Percentiles rank a stretch among this genome's conserved stretches.
Conservation (phyloP, 2,329 filamentous ascomycete genomes). For the Neoascochyta sp. region DNA sequence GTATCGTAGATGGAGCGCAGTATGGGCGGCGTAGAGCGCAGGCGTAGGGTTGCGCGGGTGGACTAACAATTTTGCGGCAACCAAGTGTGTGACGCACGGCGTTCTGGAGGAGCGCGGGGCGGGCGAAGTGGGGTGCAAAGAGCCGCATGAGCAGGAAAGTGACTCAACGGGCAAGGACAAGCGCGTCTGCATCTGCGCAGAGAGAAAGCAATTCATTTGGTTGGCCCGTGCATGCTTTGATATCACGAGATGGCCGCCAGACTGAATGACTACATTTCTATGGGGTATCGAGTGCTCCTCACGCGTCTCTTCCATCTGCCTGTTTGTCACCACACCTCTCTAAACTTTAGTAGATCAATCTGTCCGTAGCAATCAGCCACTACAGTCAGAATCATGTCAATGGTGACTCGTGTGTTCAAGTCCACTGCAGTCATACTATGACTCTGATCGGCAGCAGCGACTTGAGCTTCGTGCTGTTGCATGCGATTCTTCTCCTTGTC, state of each 20-base stretch:
- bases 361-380: conserved; percentile 88
- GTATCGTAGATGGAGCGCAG: conserved; percentile 13
- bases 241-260: too few relatives aligned
- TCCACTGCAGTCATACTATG: conserved; percentile 42
- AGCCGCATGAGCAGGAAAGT: conserved; percentile 28
- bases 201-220: conserved; percentile 7
- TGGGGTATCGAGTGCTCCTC: too few relatives aligned
- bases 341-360: conserved; percentile 73
- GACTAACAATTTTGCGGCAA: conserved; percentile 12
- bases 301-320: too few relatives aligned
- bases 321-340: conserved; percentile 52
- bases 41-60: conserved; percentile 6
- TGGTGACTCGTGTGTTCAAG: conserved; percentile 57
- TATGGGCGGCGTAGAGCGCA: conserved; percentile 14
- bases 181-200: too few relatives aligned
- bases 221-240: conserved; percentile 15
- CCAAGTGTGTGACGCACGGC: conserved; percentile 16
- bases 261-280: background rate
- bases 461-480: too few relatives aligned
- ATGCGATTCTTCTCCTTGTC: too few relatives aligned
- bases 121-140: conserved; percentile 29
- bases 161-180: conserved; percentile 25
- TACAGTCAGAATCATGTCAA: conserved; percentile 89
- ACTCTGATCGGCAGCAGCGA: background rate
- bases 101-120: conserved; percentile 27